These are phyloP conservation scores for Fusarium subglutinans DNA, from an alignment of 2,329 filamentous ascomycete genomes.

Conservation along the genomic window DNA sequence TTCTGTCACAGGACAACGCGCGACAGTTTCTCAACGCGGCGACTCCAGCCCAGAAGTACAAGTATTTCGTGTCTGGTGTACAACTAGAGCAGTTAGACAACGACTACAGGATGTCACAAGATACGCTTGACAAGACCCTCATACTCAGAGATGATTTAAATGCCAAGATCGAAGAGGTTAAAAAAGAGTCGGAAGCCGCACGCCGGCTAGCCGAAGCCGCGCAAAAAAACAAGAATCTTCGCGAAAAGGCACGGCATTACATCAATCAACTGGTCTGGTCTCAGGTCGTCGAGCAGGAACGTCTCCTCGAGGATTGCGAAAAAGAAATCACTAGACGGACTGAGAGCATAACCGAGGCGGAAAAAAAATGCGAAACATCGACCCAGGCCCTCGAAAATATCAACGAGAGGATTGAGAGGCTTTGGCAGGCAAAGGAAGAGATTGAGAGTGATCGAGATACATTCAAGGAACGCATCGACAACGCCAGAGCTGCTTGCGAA, in stretches of 20 bases:
- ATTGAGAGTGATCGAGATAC: constrained; percentile 58
- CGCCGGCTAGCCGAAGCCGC: constrained; percentile 71
- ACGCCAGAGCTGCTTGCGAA: constrained; percentile 63
- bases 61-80: constrained; percentile 94
- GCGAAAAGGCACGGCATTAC: constrained; percentile 67
- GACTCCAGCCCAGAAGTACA: constrained; percentile 86
- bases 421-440: constrained; percentile 51
- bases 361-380: constrained; percentile 49
- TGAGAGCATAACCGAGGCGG: constrained; percentile 40
- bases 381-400: constrained; percentile 60
- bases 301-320: constrained; percentile 51
- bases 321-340: constrained; percentile 41
- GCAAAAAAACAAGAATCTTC: constrained; percentile 72
- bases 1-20: constrained; percentile 94
- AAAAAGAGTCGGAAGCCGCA: constrained; percentile 64
- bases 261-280: constrained; percentile 82
- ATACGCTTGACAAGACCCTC: constrained; percentile 74
- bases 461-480: constrained; percentile 53
- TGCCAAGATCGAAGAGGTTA: constrained; percentile 47
- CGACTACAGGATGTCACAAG: constrained; percentile 86
- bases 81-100: constrained; percentile 91
- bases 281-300: constrained; percentile 82
- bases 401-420: constrained; percentile 56
- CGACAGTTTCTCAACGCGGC: constrained; percentile 91
- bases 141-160: constrained; percentile 50